phyloP scores from a whole-genome alignment of 83 land plant species.

The Picea abies region DNA sequence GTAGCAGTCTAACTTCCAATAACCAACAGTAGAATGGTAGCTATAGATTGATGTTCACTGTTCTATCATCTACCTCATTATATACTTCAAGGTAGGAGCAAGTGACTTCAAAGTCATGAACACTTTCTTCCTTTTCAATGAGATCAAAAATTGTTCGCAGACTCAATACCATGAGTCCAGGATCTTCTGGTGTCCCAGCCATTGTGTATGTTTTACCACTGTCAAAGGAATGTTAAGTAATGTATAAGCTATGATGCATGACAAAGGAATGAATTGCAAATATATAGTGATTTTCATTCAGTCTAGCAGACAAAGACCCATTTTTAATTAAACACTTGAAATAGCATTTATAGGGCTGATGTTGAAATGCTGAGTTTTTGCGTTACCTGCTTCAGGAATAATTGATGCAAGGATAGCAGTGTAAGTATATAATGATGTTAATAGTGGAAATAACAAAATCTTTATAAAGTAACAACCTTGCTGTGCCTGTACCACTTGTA shows the following conservation, averaged over 20 bases:
- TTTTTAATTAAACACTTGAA: not conserved
- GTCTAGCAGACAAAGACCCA: not conserved
- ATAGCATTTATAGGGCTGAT: not conserved
- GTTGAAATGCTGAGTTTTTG: not conserved
- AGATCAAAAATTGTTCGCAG: conserved; percentile 84
- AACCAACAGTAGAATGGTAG: not conserved
- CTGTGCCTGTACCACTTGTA: not conserved
- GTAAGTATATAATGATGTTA: not conserved
- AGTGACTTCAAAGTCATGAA: conserved; percentile 87
- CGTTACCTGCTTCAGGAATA: not conserved
- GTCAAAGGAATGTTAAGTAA: conserved; percentile 16
- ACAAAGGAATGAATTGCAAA: not conserved
- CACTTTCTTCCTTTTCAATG: conserved; percentile 61
- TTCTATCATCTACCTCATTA: conserved; percentile 69
- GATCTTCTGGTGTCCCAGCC: conserved; percentile 93
- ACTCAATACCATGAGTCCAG: conserved; percentile 97
- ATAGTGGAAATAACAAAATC: not conserved
- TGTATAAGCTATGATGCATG: not conserved
- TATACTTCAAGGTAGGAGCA: conserved; percentile 98
- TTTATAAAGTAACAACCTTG: not conserved
- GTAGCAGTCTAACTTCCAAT: conserved; percentile 13
- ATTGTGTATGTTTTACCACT: conserved; percentile 99
- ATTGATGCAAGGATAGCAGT: not conserved
- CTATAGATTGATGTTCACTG: not conserved
- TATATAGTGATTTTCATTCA: not conserved